A percentile compares a stretch with the other conserved stretches of the same genome.
These are phyloP conservation scores for Leucocoprinus leucothites DNA, from an alignment of 768 basidiomycete species.

Conservation along the genomic window DNA sequence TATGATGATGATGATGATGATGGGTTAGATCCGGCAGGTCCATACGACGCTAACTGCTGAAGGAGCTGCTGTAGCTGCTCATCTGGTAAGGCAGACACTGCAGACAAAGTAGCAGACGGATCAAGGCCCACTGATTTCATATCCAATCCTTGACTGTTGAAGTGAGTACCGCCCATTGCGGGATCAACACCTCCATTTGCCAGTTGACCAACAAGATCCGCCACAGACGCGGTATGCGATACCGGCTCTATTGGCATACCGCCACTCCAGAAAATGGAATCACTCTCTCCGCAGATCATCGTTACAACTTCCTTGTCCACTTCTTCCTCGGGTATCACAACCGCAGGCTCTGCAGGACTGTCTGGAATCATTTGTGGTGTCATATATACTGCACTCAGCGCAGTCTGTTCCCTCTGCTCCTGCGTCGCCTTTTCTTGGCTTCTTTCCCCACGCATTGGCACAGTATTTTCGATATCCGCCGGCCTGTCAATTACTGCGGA, in stretches of 20 bases:
- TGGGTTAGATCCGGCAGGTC: constrained; percentile 18
- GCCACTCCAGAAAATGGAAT: constrained; percentile 59
- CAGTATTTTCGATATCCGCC: constrained; percentile 41
- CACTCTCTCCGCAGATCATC: constrained; percentile 67
- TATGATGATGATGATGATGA: constrained; percentile 17
- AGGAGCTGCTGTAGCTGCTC: constrained; percentile 67
- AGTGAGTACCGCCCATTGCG: constrained; percentile 32
- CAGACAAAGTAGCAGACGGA: constrained; percentile 40
- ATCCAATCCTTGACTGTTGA: constrained; percentile 28
- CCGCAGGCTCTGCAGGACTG: constrained; percentile 66
- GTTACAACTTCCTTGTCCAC: constrained; percentile 55
- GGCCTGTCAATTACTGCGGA: constrained; percentile 62
- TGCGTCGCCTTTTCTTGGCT: constrained; percentile 71
- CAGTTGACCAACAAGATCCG: constrained; percentile 68
- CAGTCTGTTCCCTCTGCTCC: constrained; percentile 76
- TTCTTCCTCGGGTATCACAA: constrained; percentile 64
- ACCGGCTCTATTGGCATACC: constrained; percentile 26
- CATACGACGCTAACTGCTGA: constrained; percentile 34
- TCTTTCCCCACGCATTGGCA: constrained; percentile 53
- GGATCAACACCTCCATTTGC: constrained; percentile 39
- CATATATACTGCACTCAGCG: constrained; percentile 75
- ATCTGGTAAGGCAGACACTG: constrained; percentile 44
- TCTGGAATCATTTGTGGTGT: constrained; percentile 71
- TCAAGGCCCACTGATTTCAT: constrained; percentile 42
- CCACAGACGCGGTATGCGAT: constrained; percentile 47